Base-by-base conservation (phyloP, 1,284 basidiomycete species). In the Trametes sp. region DNA sequence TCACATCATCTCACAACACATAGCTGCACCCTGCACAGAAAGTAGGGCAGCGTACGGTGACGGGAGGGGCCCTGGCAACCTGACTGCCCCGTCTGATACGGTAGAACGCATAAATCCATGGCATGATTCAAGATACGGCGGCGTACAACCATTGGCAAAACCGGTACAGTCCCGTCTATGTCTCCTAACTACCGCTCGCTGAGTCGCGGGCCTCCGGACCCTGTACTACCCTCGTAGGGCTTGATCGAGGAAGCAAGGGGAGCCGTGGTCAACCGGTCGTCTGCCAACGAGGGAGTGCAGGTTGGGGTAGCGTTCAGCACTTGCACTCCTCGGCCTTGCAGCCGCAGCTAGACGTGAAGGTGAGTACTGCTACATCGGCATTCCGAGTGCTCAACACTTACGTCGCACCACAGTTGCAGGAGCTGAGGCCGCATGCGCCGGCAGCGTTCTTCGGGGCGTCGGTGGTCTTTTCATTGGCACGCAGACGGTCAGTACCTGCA, bases 251-350 rank as follows among this genome's bases (percentile, higher is more conserved):
- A 14, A 21, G 28, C n/a, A 36, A 28, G 53, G 31, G 29, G 28
- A 23, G n/a, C n/a, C n/a, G 54, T 41, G 57, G 57, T 46, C 44
- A 52, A 45, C 48, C 19, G 35, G 38, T n/a, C 38, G 31, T 33
- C 46, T 41, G 44, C 24, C 36, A 56, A 54, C 53, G 45, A 54
- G 19, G 42, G 48, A 21, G 10, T 26, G 9, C 31, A 26, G 44
- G 6, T 44, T 14, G 24, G 38, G 4, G 57, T 46, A 42, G 64
- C 60, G 66, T 65, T 83, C 74, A 86, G 80, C 85, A 87, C 77
- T 86, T 87, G 86, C 86, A 87, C 68, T 84, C 81, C 61, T 81
- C 82, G 55, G 82, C 72, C 79, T 84, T 82, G 82, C 86, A 87
- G 49, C 66, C 62, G 77, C 85, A 88, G 62, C 86, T 87, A 63